Conservation (phyloP, 192 early-diverging fungal genomes). For the Podila minutissima region DNA sequence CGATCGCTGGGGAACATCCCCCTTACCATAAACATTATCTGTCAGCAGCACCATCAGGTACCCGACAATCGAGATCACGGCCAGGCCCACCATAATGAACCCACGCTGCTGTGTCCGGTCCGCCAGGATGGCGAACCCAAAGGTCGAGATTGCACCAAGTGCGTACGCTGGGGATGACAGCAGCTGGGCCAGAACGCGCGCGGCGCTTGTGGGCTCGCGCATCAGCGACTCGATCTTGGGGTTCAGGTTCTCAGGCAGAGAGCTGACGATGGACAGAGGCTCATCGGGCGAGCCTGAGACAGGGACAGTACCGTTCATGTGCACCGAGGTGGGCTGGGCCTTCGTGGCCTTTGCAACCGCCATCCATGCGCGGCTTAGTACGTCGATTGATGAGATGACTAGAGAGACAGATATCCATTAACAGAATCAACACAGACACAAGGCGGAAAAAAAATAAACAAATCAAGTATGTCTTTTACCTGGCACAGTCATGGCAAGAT, state of each 20-base stretch:
- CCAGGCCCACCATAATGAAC: constrained; percentile 23
- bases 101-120: constrained; percentile 38
- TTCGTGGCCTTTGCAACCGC: constrained; percentile 13
- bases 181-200: constrained; percentile 28
- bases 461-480: not conserved
- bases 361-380: constrained; percentile 32
- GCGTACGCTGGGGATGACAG: constrained; percentile 14
- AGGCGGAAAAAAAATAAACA: not conserved
- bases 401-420: not conserved
- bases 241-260: not conserved
- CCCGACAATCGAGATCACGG: constrained; percentile 8
- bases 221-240: constrained; percentile 4
- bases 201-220: constrained; percentile 13
- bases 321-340: not conserved
- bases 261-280: constrained; percentile 5
- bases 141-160: constrained; percentile 20
- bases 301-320: not conserved
- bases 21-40: constrained; percentile 28
- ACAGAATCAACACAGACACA: not conserved
- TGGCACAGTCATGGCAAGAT: constrained; percentile 13
- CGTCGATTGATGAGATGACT: constrained; percentile 26
- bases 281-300: not conserved
- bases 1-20: not conserved
- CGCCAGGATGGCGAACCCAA: constrained; percentile 19
- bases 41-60: constrained; percentile 29